phyloP scores from a whole-genome alignment of 805 yeast species.

The Kuraishia capsulata region DNA sequence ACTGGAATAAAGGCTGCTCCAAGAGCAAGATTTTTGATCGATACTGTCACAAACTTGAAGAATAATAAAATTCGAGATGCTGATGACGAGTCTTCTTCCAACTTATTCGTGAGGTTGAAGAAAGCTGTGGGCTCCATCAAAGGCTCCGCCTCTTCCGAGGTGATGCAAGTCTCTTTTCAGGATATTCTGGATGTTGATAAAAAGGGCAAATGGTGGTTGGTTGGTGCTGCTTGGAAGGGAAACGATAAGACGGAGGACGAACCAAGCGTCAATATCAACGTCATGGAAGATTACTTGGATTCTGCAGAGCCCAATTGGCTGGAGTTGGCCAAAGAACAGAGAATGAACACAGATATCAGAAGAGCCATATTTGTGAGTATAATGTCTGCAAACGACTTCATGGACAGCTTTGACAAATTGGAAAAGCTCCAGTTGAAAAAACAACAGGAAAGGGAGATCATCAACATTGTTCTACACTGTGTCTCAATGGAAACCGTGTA shows the following conservation, averaged over 20 bases:
- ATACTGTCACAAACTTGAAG: conserved; percentile 76
- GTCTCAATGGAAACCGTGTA: conserved; percentile 72
- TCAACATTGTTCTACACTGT: conserved; percentile 79
- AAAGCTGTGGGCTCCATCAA: conserved; percentile 51
- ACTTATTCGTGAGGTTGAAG: conserved; percentile 48
- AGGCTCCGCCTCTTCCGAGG: conserved; percentile 45
- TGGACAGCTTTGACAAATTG: conserved; percentile 77
- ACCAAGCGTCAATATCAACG: conserved; percentile 26
- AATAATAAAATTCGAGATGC: conserved; percentile 64
- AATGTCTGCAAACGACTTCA: conserved; percentile 90
- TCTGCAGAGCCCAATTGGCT: conserved; percentile 79
- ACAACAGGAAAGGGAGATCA: conserved; percentile 79
- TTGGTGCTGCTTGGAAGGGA: conserved; percentile 97
- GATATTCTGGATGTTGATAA: conserved; percentile 74
- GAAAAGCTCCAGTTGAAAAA: conserved; percentile 74
- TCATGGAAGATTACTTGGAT: conserved; percentile 55
- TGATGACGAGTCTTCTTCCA: conserved; percentile 42
- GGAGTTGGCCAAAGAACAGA: conserved; percentile 72
- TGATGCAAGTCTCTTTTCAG: conserved; percentile 73
- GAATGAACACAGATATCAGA: conserved; percentile 95
- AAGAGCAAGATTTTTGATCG: conserved; percentile 76
- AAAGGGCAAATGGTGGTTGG: conserved; percentile 98
- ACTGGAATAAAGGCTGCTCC: conserved; percentile 29
- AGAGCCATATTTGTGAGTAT: conserved; percentile 89
- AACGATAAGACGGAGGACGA: conserved; percentile 17